A percentile compares a stretch with the other conserved stretches of the same genome.
Conservation (phyloP, 2,329 filamentous ascomycete genomes). For the Metarhizium rileyi region DNA sequence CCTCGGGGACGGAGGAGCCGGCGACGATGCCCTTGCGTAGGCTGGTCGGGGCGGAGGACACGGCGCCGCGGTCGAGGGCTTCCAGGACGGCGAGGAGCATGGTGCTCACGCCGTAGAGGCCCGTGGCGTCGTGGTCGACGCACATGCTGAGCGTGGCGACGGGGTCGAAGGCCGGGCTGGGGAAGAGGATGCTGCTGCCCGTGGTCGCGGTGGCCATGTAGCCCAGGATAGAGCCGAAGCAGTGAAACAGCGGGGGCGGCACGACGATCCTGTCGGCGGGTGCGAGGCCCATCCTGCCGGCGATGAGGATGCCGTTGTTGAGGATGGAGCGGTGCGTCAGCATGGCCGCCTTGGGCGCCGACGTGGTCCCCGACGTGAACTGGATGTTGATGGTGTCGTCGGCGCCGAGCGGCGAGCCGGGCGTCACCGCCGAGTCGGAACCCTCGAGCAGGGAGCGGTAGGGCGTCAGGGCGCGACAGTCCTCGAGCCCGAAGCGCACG, state of each 20-base stretch:
- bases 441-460: constrained; percentile 31
- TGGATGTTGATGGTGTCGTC: constrained; percentile 86
- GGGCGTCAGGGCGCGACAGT: constrained; percentile 32
- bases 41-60: constrained; percentile 13
- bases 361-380: constrained; percentile 94
- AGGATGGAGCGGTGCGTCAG: constrained; percentile 77
- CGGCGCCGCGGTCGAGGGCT: constrained; percentile 44
- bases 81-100: constrained; percentile 91
- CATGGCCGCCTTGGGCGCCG: constrained; percentile 82
- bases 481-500: constrained; percentile 33
- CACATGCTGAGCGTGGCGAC: constrained; percentile 54
- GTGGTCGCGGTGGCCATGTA: constrained; percentile 88
- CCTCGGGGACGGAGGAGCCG: constrained; percentile 72
- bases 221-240: constrained; percentile 86
- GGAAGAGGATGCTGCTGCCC: constrained; percentile 74
- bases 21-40: constrained; percentile 88
- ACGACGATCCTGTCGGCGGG: constrained; percentile 69
- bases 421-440: constrained; percentile 25
- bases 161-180: constrained; percentile 79
- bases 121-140: constrained; percentile 44
- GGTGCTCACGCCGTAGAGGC: constrained; percentile 81
- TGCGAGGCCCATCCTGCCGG: constrained; percentile 71
- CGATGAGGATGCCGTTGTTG: constrained; percentile 85
- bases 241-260: constrained; percentile 79
- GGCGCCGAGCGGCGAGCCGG: constrained; percentile 39